Conservation (phyloP, 202 grass and related monocot genomes). For the Schoenoplectus tabernaemontani region DNA sequence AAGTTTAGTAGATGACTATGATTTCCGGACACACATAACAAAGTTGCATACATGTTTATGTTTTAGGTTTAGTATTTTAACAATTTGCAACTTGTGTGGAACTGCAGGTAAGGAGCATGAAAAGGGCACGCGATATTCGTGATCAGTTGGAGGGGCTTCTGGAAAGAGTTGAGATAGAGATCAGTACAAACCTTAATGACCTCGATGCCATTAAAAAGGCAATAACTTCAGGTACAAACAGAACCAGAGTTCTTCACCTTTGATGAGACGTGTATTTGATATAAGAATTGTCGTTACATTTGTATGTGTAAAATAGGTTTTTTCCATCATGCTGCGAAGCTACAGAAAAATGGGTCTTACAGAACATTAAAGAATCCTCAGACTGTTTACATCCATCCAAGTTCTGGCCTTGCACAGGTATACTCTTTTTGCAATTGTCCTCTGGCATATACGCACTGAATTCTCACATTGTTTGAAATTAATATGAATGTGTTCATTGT, state of each 20-base stretch:
- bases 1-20: neutral
- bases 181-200: conserved; percentile 56
- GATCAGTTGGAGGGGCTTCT: conserved; percentile 90
- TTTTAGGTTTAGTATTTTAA: conserved; percentile 13
- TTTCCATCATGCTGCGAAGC: conserved; percentile 81
- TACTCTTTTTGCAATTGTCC: neutral
- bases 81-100: conserved; percentile 6
- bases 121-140: conserved; percentile 76
- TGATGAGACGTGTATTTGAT: neutral
- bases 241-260: conserved; percentile 16
- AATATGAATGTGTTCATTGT: neutral
- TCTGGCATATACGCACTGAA: neutral
- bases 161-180: conserved; percentile 93
- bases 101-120: conserved; percentile 84
- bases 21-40: neutral
- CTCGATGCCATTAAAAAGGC: conserved; percentile 78
- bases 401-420: conserved; percentile 83
- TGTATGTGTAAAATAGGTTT: conserved; percentile 45
- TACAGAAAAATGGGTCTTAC: conserved; percentile 88
- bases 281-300: neutral
- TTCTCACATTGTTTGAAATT: neutral
- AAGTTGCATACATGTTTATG: neutral
- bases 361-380: conserved; percentile 81
- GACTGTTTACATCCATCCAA: conserved; percentile 85
- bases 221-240: conserved; percentile 66